Percentiles rank a stretch among this genome's conserved stretches.
Conservation (phyloP, 2,329 filamentous ascomycete genomes). For the Pyrenophora tritici-repentis region DNA sequence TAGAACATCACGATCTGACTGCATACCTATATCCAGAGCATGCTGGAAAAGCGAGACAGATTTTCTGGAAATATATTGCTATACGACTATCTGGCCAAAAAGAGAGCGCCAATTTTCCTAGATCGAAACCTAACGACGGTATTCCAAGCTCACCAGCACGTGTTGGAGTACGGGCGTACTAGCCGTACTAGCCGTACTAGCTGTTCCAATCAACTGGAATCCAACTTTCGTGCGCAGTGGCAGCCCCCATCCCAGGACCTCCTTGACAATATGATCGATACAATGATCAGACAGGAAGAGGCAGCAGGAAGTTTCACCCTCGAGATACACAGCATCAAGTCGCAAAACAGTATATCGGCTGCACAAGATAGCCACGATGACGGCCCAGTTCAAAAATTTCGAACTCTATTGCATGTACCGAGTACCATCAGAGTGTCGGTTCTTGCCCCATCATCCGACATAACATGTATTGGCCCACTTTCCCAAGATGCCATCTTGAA, state of each 20-base stretch:
- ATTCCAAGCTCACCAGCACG: slow-evolving; percentile 24
- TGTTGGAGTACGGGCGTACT: slow-evolving; percentile 4
- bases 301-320: slow-evolving; percentile 25
- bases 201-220: background rate
- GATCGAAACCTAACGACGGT: slow-evolving; percentile 31
- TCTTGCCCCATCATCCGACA: slow-evolving; percentile 1
- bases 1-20: background rate
- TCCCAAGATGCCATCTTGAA: slow-evolving; percentile 9
- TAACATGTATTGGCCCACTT: background rate
- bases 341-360: background rate
- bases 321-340: slow-evolving; percentile 22
- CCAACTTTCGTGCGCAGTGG: slow-evolving; percentile 26
- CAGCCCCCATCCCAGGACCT: slow-evolving; percentile 23
- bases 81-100: slow-evolving; percentile 31
- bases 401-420: slow-evolving; percentile 5
- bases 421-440: slow-evolving; percentile 13
- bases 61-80: slow-evolving; percentile 33
- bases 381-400: slow-evolving; percentile 2
- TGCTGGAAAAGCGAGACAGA: slow-evolving; percentile 26
- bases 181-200: background rate
- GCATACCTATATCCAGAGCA: slow-evolving; percentile 20
- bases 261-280: slow-evolving; percentile 33
- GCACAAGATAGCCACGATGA: background rate
- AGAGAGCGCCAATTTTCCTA: slow-evolving; percentile 30
- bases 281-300: slow-evolving; percentile 32